Evolutionary conservation across 257 asterid genomes (phyloP).

Genomic region (Paulownia fortunei): DNA sequence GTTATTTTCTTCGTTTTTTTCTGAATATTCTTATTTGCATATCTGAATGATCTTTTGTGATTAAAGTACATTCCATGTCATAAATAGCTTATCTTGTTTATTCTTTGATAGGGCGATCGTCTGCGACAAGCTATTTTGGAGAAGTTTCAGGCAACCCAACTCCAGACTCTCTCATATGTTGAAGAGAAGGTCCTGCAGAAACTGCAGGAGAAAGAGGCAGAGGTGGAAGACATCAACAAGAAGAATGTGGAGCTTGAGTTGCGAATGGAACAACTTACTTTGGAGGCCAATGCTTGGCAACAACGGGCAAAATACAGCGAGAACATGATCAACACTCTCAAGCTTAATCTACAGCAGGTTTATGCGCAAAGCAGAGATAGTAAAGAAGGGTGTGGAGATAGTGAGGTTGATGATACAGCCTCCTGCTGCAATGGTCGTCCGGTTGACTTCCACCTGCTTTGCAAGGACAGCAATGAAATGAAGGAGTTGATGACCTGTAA

Average conservation of each 20-base stretch:
- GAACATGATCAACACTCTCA: conserved; percentile 75
- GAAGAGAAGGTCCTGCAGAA: conserved; percentile 82
- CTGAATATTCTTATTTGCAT: background rate
- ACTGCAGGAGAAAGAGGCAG: conserved; percentile 79
- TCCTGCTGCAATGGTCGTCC: conserved; percentile 78
- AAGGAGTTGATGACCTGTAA: conserved; percentile 77
- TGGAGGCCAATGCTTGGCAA: conserved; percentile 91
- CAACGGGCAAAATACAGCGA: conserved; percentile 84
- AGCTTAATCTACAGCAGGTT: conserved; percentile 73
- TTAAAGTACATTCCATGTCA: background rate
- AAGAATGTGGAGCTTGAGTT: conserved; percentile 82
- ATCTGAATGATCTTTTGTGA: background rate
- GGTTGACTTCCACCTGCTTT: conserved; percentile 49
- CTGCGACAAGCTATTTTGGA: conserved; percentile 75
- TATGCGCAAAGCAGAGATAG: conserved; percentile 81
- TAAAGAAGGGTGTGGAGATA: conserved; percentile 98
- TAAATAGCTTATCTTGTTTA: background rate
- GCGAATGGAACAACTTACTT: conserved; percentile 67
- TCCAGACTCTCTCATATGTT: conserved; percentile 73
- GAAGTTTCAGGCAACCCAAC: conserved; percentile 83
- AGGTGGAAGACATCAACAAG: conserved; percentile 74
- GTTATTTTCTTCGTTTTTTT: background rate
- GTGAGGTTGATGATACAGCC: conserved; percentile 89
- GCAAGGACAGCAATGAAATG: conserved; percentile 54
- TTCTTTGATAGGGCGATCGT: conserved; percentile 71